These are phyloP conservation scores for Letharia lupina DNA, from an alignment of 495 filamentous ascomycete genomes.

Conservation along the genomic window DNA sequence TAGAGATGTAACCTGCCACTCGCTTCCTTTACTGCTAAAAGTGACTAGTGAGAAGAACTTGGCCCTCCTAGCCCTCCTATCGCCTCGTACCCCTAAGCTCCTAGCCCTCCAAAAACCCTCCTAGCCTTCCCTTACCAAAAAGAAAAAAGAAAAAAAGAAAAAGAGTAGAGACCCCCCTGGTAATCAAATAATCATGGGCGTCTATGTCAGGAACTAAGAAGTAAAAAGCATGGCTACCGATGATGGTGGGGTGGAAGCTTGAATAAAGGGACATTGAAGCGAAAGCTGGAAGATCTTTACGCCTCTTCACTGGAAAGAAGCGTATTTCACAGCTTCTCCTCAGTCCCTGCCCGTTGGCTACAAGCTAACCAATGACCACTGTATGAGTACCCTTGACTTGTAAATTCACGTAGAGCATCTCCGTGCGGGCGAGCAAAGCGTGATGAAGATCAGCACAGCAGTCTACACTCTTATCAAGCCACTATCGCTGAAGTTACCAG, in stretches of 20 bases:
- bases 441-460: slow-evolving; percentile 7
- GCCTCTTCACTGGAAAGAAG: not conserved
- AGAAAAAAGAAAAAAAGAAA: no score
- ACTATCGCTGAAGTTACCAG: slow-evolving; percentile 4
- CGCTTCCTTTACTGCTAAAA: slow-evolving; percentile 3
- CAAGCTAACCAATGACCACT: not conserved
- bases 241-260: slow-evolving; percentile 16
- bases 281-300: slow-evolving; percentile 3
- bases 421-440: not conserved
- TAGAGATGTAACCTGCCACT: slow-evolving; percentile 1
- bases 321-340: not conserved
- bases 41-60: not conserved
- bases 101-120: not conserved
- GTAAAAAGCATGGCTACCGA: not conserved
- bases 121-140: no score
- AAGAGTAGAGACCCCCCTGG: no score
- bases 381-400: no score
- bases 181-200: not conserved
- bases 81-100: not conserved
- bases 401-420: no score
- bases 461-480: slow-evolving; percentile 10
- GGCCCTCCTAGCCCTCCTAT: not conserved
- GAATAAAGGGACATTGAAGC: not conserved
- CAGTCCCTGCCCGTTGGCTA: not conserved
- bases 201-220: not conserved